A percentile compares a stretch with the other conserved stretches of the same genome.
Evolutionary conservation across 1,139 yeast species (phyloP).

Genomic region (Blastobotrys petasosporus): DNA sequence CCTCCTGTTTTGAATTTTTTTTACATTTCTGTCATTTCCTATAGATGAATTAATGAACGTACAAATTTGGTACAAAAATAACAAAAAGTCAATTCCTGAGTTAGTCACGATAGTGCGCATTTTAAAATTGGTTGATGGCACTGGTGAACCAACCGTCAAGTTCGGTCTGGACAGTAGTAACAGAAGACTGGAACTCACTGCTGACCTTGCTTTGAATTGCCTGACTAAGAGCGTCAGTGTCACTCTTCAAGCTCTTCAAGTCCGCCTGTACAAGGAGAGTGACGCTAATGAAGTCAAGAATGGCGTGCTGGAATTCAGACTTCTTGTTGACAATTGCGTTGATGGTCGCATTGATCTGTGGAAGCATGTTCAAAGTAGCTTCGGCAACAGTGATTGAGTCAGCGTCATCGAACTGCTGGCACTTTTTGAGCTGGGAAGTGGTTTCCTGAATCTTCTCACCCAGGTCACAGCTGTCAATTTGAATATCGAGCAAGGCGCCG

Average conservation of each 20-base stretch:
- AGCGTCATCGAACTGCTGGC: conserved; percentile 10
- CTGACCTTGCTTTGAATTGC: conserved; percentile 15
- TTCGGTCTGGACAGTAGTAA: conserved; percentile 12
- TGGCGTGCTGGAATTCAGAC: conserved; percentile 18
- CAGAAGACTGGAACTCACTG: conserved; percentile 11
- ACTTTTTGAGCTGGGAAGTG: conserved; percentile 8
- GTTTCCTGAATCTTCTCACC: conserved; percentile 13
- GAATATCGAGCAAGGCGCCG: conserved; percentile 16
- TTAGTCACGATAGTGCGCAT: too few species aligned
- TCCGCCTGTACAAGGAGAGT: conserved; percentile 18
- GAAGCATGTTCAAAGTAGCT: conserved; percentile 15
- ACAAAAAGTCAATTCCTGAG: too few species aligned
- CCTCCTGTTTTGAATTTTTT: too few species aligned
- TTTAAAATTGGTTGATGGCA: conserved; percentile 1
- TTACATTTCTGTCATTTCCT: too few species aligned
- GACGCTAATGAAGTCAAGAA: conserved; percentile 18
- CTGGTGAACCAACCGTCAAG: conserved; percentile 20
- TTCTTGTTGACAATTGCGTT: conserved; percentile 17
- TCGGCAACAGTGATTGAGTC: conserved; percentile 14
- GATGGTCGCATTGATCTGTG: conserved; percentile 16
- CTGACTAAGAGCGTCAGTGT: conserved; percentile 14
- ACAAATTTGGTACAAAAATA: too few species aligned
- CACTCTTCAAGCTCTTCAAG: conserved; percentile 12
- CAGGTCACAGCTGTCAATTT: conserved; percentile 11
- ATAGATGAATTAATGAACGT: too few species aligned